Evolutionary conservation across 352 stramenopile genomes (phyloP).

Genomic region (Globisporangium paddicum): DNA sequence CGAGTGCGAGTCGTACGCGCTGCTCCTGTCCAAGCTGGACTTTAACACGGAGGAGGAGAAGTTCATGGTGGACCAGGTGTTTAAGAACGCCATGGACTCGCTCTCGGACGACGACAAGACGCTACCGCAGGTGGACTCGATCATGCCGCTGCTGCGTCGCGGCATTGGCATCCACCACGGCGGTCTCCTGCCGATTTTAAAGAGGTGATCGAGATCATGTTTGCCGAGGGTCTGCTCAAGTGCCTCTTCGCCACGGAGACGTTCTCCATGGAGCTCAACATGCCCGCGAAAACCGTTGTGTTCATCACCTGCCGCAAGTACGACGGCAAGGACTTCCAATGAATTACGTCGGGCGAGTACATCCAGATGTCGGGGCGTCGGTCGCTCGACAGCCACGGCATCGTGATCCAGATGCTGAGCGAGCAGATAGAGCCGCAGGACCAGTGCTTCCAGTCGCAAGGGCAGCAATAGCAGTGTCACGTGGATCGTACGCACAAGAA

Average conservation of each 20-base stretch:
- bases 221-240: conserved; percentile 97
- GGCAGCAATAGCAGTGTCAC: background rate
- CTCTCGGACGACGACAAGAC: conserved; percentile 96
- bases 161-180: conserved; percentile 99
- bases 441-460: background rate
- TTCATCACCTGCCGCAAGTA: conserved; percentile 98
- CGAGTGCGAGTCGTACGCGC: conserved; percentile 93
- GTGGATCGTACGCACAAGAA: conserved; percentile 59
- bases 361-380: conserved; percentile 96
- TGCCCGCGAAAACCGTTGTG: conserved; percentile 99
- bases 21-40: conserved; percentile 92
- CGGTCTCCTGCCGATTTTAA: conserved; percentile 99
- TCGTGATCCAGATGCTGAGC: conserved; percentile 99
- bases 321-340: conserved; percentile 94
- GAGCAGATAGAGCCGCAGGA: conserved; percentile 94
- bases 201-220: conserved; percentile 94
- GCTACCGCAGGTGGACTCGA: conserved; percentile 97
- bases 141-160: conserved; percentile 95
- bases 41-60: conserved; percentile 99
- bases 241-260: conserved; percentile 98
- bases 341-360: conserved; percentile 95
- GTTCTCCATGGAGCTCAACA: conserved; percentile 98
- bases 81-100: conserved; percentile 98
- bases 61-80: conserved; percentile 95
- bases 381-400: conserved; percentile 96